Conservation (phyloP, 2,329 filamentous ascomycete species). For the Colletotrichum tanaceti region DNA sequence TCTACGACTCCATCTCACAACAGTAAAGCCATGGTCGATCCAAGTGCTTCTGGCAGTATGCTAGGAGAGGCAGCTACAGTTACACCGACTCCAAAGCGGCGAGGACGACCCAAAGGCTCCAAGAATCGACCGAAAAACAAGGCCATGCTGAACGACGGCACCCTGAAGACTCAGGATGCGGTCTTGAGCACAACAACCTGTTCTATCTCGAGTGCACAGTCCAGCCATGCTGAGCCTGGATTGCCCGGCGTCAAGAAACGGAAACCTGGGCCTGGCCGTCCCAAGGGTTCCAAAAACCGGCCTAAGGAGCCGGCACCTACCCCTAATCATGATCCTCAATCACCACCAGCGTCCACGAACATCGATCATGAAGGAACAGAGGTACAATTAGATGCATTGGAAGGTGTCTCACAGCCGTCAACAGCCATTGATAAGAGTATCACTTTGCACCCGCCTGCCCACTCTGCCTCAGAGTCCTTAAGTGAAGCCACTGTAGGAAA, state of each 20-base stretch:
- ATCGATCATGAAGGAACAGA: constrained; percentile 7
- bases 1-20: not conserved
- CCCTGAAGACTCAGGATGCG: not conserved
- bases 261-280: constrained; percentile 52
- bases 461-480: not conserved
- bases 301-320: constrained; percentile 49
- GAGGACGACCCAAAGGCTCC: constrained; percentile 44
- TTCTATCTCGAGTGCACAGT: not conserved
- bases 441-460: not conserved
- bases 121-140: constrained; percentile 34
- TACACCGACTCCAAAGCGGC: constrained; percentile 33
- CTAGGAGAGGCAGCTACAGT: constrained; percentile 29
- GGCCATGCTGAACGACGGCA: no score
- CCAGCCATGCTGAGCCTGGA: constrained; percentile 21
- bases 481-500: not conserved
- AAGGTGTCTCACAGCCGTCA: not conserved
- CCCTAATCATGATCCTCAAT: not conserved
- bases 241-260: constrained; percentile 52
- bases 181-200: not conserved
- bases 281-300: constrained; percentile 65
- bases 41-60: not conserved
- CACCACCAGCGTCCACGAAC: not conserved
- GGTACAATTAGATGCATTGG: not conserved
- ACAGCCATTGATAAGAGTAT: not conserved
- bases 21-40: not conserved